Conservation (phyloP, 148 eudicot genomes). For the Chenopodium suecicum region DNA sequence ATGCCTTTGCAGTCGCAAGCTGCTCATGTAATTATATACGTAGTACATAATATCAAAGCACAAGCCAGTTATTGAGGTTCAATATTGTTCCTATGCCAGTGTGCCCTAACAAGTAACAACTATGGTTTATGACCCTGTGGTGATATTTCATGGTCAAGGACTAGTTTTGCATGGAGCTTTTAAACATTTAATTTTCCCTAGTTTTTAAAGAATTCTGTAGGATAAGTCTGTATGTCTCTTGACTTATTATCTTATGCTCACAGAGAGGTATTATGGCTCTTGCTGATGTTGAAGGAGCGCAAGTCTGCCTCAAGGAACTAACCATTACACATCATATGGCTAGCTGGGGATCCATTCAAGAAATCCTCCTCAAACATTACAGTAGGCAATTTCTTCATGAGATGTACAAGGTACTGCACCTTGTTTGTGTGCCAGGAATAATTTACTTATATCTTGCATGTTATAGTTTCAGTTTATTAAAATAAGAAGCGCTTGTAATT, state of each 20-base stretch:
- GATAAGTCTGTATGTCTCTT: neutral
- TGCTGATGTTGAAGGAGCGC: slow-evolving; percentile 97
- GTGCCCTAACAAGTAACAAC: neutral
- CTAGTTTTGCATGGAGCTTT: neutral
- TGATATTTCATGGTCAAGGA: neutral
- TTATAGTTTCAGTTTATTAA: too few species aligned
- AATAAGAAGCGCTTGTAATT: neutral
- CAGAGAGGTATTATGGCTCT: slow-evolving; percentile 96
- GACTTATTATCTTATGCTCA: slow-evolving; percentile 5
- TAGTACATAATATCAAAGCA: neutral
- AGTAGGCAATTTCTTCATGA: slow-evolving; percentile 87
- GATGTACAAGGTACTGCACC: slow-evolving; percentile 71
- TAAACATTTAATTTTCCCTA: neutral
- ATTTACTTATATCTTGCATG: neutral
- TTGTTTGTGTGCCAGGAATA: neutral
- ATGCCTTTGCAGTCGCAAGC: neutral
- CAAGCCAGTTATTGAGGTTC: neutral
- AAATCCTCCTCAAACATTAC: slow-evolving; percentile 79
- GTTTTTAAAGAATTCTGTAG: slow-evolving; percentile 5
- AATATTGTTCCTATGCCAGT: neutral
- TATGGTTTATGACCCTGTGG: neutral
- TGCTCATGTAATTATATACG: neutral
- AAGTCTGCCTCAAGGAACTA: slow-evolving; percentile 63
- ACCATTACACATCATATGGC: slow-evolving; percentile 83
- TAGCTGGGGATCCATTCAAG: slow-evolving; percentile 90